phyloP scores from a whole-genome alignment of 1,139 yeast genomes.

The Lodderomyces parapsilosis region DNA sequence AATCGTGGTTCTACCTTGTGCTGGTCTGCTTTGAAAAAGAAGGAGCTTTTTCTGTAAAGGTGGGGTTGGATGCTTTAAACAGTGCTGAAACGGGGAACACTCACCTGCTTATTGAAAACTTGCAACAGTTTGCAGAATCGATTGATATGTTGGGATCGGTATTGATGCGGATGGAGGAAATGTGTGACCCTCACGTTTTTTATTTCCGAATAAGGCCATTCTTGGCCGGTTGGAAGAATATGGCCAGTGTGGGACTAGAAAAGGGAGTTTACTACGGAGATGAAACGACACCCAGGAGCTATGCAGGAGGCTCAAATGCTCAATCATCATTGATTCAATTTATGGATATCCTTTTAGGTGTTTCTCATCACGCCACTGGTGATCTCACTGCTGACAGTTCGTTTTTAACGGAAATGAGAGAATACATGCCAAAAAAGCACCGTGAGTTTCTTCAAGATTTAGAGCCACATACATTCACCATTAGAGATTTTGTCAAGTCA shows the following conservation, averaged over 20 bases:
- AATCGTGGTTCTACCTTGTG: slow-evolving; percentile 89
- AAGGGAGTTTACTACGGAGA: slow-evolving; percentile 81
- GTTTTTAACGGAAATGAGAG: slow-evolving; percentile 80
- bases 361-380: slow-evolving; percentile 80
- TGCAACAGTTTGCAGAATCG: slow-evolving; percentile 69
- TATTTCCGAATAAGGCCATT: slow-evolving; percentile 85
- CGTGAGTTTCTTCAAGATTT: slow-evolving; percentile 67
- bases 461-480: slow-evolving; percentile 47
- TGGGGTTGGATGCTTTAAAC: slow-evolving; percentile 45
- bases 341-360: slow-evolving; percentile 71
- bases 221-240: slow-evolving; percentile 92
- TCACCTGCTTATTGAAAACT: slow-evolving; percentile 35
- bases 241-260: slow-evolving; percentile 80
- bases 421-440: slow-evolving; percentile 88
- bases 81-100: too few species aligned
- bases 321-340: slow-evolving; percentile 89
- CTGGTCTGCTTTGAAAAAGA: slow-evolving; percentile 82
- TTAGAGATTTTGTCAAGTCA: slow-evolving; percentile 50
- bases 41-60: slow-evolving; percentile 71
- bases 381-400: slow-evolving; percentile 43
- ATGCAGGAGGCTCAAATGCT: slow-evolving; percentile 92
- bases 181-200: slow-evolving; percentile 93
- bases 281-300: slow-evolving; percentile 55
- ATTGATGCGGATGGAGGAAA: slow-evolving; percentile 82
- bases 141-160: slow-evolving; percentile 77